phyloP scores from a whole-genome alignment of 352 stramenopile genomes.

The Phytophthora fragariae region DNA sequence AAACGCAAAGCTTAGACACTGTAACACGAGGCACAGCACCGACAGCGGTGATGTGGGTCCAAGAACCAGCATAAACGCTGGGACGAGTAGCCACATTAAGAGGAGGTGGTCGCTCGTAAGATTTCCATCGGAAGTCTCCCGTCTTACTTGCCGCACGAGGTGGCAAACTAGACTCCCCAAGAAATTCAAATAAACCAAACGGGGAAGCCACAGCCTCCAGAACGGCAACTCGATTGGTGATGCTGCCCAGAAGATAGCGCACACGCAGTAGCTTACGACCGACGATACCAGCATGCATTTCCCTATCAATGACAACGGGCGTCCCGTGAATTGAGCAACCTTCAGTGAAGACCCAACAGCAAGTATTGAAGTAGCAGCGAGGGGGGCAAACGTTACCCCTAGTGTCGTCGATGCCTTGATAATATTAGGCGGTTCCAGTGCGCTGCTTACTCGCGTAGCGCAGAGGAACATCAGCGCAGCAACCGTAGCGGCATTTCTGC shows the following conservation, averaged over 20 bases:
- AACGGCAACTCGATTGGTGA: slow-evolving; percentile 47
- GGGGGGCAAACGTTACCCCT: slow-evolving; percentile 46
- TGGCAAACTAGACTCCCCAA: slow-evolving; percentile 27
- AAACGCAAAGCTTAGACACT: slow-evolving; percentile 55
- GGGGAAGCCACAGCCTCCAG: slow-evolving; percentile 67
- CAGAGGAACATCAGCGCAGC: slow-evolving; percentile 53
- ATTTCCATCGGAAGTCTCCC: neutral
- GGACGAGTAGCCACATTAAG: slow-evolving; percentile 56
- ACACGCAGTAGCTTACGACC: slow-evolving; percentile 39
- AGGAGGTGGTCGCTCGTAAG: slow-evolving; percentile 30
- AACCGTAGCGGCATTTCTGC: slow-evolving; percentile 16
- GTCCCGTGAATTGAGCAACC: slow-evolving; percentile 16
- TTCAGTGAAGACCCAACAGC: slow-evolving; percentile 25
- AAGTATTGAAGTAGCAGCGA: slow-evolving; percentile 33
- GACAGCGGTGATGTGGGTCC: slow-evolving; percentile 70
- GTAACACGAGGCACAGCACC: slow-evolving; percentile 52
- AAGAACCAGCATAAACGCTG: slow-evolving; percentile 67
- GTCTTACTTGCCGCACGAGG: slow-evolving; percentile 15
- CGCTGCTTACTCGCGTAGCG: slow-evolving; percentile 51
- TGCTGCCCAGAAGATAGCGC: slow-evolving; percentile 57
- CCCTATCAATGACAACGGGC: slow-evolving; percentile 17
- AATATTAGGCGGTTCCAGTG: slow-evolving; percentile 71
- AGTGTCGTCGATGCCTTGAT: slow-evolving; percentile 60
- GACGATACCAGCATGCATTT: slow-evolving; percentile 33
- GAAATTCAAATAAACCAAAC: slow-evolving; percentile 57